These are phyloP conservation scores for Saccharomycopsis crataegensis DNA, from an alignment of 1,139 yeast genomes.

Conservation along the genomic window DNA sequence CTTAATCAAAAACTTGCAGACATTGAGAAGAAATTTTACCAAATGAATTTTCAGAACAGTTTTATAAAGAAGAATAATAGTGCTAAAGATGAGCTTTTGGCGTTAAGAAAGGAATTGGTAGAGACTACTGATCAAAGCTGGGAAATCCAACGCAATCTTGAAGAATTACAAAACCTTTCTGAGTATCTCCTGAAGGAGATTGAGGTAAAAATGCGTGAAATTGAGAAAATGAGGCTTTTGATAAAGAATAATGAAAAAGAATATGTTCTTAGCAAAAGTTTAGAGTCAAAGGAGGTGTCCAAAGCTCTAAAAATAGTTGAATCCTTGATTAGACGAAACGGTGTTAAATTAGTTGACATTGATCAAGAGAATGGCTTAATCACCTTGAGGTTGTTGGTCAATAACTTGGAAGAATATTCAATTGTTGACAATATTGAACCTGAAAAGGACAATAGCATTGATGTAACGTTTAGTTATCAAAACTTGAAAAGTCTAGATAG, in stretches of 20 bases:
- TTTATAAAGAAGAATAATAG: constrained; percentile 19
- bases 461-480: constrained; percentile 27
- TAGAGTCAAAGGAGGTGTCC: constrained; percentile 26
- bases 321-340: background rate
- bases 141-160: constrained; percentile 6
- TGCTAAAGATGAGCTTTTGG: constrained; percentile 21
- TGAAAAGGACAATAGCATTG: constrained; percentile 1
- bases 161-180: constrained; percentile 16
- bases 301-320: constrained; percentile 2
- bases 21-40: constrained; percentile 10
- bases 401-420: background rate
- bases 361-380: constrained; percentile 1
- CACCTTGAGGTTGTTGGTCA: background rate
- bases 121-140: constrained; percentile 1
- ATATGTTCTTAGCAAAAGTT: constrained; percentile 25
- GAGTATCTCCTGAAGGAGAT: constrained; percentile 22
- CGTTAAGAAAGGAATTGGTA: constrained; percentile 18
- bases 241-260: constrained; percentile 22
- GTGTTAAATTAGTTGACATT: constrained; percentile 7
- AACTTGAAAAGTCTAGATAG: constrained; percentile 30
- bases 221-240: constrained; percentile 23
- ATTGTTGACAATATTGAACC: background rate
- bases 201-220: constrained; percentile 18
- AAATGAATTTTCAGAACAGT: constrained; percentile 8
- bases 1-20: constrained; percentile 8